Conservation (phyloP, 306 rosid species). For the Rosa rugosa region DNA sequence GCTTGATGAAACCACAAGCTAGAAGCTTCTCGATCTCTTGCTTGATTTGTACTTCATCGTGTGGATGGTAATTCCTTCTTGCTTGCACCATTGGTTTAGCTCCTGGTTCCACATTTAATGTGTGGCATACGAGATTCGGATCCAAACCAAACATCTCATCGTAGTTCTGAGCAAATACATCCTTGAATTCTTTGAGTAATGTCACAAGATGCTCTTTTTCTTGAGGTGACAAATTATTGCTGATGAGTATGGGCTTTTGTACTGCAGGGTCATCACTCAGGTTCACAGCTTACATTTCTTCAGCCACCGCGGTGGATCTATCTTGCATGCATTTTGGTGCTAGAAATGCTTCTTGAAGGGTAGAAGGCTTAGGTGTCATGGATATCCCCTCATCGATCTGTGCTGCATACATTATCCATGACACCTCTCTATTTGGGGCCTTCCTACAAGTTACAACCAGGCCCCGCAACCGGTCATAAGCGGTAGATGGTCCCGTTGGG, state of each 20-base stretch:
- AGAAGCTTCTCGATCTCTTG: neutral
- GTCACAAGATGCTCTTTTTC: neutral
- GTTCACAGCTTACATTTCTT: neutral
- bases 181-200: neutral
- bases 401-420: neutral
- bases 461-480: neutral
- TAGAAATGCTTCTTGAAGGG: too few species aligned
- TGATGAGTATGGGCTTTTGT: neutral
- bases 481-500: neutral
- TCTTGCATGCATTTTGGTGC: too few species aligned
- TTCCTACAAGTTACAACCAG: rapidly evolving
- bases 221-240: neutral
- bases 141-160: neutral
- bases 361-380: too few species aligned
- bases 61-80: neutral
- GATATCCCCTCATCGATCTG: too few species aligned
- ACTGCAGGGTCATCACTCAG: neutral
- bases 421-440: neutral
- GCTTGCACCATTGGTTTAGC: neutral
- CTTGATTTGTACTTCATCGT: neutral
- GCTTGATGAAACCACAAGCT: neutral
- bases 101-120: neutral
- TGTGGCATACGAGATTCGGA: neutral
- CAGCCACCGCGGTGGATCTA: neutral
- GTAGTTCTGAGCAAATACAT: neutral